phyloP scores from a whole-genome alignment of 192 early-diverging fungal genomes.

The Phlyctochytrium bullatum region DNA sequence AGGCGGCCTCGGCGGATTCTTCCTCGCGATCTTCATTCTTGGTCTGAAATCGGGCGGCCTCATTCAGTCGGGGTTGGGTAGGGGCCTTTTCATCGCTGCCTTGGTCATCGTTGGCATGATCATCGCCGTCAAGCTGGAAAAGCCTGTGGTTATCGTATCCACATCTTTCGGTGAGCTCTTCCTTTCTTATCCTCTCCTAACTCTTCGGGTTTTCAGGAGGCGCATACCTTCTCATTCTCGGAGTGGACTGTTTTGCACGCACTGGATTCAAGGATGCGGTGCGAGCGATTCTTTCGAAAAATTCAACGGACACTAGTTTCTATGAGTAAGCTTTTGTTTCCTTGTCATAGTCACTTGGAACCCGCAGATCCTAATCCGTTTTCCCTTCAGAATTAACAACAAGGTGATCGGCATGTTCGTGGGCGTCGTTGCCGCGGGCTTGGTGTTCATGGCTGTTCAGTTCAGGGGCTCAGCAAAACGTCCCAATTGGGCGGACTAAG shows the following conservation, averaged over 20 bases:
- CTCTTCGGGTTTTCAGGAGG: too few species aligned
- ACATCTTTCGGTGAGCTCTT: not conserved
- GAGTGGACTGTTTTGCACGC: not conserved
- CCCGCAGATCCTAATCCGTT: too few species aligned
- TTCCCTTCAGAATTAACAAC: not conserved
- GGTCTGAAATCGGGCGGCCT: constrained; percentile 2
- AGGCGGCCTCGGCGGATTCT: constrained; percentile 19
- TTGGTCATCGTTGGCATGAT: not conserved
- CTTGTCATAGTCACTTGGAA: not conserved
- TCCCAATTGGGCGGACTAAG: too few species aligned
- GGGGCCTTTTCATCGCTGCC: not conserved
- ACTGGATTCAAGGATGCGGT: not conserved
- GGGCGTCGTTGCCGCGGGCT: not conserved
- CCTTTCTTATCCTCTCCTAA: too few species aligned
- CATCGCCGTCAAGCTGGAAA: not conserved
- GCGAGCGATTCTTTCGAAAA: not conserved
- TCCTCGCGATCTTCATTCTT: constrained; percentile 24
- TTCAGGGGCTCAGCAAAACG: too few species aligned
- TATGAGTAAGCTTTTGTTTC: not conserved
- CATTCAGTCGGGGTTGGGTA: constrained; percentile 7
- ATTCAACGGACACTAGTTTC: not conserved
- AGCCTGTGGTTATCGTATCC: not conserved
- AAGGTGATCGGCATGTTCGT: not conserved
- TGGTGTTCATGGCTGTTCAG: not conserved
- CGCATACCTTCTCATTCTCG: not conserved